Conservation (phyloP, 192 early-diverging fungal genomes). For the Piromyces sp. region DNA sequence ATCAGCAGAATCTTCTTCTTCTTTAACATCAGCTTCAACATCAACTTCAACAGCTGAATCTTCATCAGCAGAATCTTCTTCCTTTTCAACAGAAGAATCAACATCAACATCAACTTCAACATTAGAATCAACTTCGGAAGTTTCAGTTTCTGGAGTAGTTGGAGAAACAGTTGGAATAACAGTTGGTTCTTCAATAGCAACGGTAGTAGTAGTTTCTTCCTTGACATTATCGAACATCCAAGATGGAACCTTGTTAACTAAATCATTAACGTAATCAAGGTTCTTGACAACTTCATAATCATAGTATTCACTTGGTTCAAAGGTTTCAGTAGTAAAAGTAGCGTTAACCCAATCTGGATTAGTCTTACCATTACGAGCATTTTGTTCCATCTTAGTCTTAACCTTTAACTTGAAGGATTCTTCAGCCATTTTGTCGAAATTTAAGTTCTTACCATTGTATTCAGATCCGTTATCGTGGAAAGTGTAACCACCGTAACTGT, state of each 20-base stretch:
- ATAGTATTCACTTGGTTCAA: neutral
- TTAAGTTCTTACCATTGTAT: neutral
- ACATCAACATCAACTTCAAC: too few relatives aligned
- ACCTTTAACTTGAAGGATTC: neutral
- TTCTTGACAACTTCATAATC: neutral
- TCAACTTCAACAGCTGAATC: too few relatives aligned
- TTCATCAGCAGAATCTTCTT: too few relatives aligned
- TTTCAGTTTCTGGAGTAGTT: too few relatives aligned
- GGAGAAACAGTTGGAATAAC: too few relatives aligned
- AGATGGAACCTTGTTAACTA: neutral
- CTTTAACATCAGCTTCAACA: neutral
- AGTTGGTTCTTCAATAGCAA: too few relatives aligned
- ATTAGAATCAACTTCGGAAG: too few relatives aligned
- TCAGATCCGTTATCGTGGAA: neutral
- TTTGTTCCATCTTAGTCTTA: neutral
- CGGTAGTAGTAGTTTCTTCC: too few relatives aligned
- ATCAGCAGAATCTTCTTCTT: too few relatives aligned
- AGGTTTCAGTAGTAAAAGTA: neutral
- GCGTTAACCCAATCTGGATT: neutral
- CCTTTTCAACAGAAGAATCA: too few relatives aligned
- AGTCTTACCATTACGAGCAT: neutral
- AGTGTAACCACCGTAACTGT: neutral
- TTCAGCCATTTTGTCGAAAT: neutral
- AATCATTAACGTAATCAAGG: neutral
- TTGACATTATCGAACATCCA: neutral